Evolutionary conservation across 257 asterid genomes (phyloP).

Genomic region (Jacaranda copaia): DNA sequence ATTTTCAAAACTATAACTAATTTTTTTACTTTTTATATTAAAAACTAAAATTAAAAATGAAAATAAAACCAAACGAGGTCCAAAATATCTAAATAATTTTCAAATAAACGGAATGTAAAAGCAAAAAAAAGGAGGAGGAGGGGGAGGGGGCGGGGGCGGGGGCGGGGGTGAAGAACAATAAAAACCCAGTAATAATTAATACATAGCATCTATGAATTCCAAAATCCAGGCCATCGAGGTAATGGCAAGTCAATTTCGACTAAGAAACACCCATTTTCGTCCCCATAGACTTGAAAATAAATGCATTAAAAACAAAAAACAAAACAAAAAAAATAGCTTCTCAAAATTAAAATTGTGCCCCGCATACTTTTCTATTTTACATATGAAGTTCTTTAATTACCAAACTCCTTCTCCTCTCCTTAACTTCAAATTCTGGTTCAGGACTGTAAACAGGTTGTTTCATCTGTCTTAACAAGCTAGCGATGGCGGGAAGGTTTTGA

Average conservation of each 20-base stretch:
- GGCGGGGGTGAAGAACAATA: no score
- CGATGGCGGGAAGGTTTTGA: slow-evolving; percentile 46
- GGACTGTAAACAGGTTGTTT: slow-evolving; percentile 3
- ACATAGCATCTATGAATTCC: background rate
- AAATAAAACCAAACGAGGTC: no score
- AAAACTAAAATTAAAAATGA: no score
- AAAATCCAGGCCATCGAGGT: background rate
- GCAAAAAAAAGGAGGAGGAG: no score
- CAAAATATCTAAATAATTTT: no score
- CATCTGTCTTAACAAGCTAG: slow-evolving; percentile 30
- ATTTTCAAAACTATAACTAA: no score
- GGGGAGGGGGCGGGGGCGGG: no score
- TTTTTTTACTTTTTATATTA: no score
- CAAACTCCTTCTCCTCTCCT: slow-evolving; percentile 30
- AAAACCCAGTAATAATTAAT: no score
- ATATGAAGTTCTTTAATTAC: background rate
- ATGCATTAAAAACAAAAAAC: background rate
- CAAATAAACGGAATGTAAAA: no score
- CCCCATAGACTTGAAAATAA: background rate
- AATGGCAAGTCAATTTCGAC: slow-evolving; percentile 3
- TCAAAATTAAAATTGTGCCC: background rate
- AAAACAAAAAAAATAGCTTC: background rate
- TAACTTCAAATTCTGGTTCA: slow-evolving; percentile 31
- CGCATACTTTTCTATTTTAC: background rate
- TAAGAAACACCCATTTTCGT: background rate